Conservation (phyloP, 2,329 filamentous ascomycete species). For the Sarocladiaceae sp. region DNA sequence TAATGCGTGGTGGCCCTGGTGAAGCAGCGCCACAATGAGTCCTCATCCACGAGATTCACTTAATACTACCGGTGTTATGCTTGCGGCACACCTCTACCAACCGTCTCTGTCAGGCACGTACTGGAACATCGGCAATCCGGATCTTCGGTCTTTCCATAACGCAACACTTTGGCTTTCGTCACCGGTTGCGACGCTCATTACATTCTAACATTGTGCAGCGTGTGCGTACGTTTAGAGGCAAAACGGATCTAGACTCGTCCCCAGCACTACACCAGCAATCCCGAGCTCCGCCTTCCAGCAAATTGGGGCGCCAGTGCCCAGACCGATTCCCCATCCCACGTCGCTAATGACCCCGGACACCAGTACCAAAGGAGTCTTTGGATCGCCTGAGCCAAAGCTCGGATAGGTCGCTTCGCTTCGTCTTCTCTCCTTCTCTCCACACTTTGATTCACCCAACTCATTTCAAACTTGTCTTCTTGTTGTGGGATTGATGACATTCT, state of each 20-base stretch:
- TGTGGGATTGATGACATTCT: background rate
- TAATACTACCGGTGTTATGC: no score
- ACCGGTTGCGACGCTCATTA: background rate
- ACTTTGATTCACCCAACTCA: background rate
- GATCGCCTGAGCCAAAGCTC: slow-evolving; percentile 2
- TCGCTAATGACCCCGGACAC: slow-evolving; percentile 8
- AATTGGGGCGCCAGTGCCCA: background rate
- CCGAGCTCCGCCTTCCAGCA: background rate
- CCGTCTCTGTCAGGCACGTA: no score
- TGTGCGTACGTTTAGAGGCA: background rate
- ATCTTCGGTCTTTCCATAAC: background rate
- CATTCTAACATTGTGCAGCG: no score
- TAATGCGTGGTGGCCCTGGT: no score
- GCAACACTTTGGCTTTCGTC: background rate
- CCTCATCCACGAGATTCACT: no score
- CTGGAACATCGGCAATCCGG: background rate
- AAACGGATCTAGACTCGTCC: background rate
- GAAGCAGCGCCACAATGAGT: no score
- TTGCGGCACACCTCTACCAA: no score
- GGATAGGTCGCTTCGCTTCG: background rate
- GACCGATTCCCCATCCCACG: slow-evolving; percentile 1
- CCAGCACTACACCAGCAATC: background rate
- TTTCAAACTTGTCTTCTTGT: background rate
- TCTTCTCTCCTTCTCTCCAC: slow-evolving; percentile 1
- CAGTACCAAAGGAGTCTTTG: background rate